Evolutionary conservation across 345 rosid species (phyloP).

Genomic region (Carallia pectinifolia): DNA sequence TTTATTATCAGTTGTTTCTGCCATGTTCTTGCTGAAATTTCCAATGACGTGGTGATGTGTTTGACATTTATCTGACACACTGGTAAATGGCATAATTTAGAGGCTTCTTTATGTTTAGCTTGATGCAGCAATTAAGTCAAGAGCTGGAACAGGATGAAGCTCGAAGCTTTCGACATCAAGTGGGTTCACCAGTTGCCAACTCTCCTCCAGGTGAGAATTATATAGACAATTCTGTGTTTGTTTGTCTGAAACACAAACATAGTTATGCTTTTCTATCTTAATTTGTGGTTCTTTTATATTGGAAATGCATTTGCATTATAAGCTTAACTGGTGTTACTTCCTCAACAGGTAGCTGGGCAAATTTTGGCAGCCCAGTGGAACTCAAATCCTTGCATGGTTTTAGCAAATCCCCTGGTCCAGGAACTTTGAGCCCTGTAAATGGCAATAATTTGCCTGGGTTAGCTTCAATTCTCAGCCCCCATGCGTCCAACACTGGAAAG

Average conservation of each 20-base stretch:
- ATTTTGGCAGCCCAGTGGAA: constrained; percentile 54
- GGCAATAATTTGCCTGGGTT: constrained; percentile 53
- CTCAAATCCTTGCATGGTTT: constrained; percentile 41
- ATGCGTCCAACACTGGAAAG: constrained; percentile 26
- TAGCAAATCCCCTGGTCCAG: constrained; percentile 44
- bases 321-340: constrained; percentile 13
- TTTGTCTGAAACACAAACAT: background rate
- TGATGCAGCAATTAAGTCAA: constrained; percentile 58
- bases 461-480: constrained; percentile 50
- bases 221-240: background rate
- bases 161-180: constrained; percentile 41
- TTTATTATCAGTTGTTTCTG: background rate
- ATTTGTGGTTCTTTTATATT: background rate
- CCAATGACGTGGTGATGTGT: constrained; percentile 1
- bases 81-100: background rate
- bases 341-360: constrained; percentile 53
- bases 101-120: constrained; percentile 31
- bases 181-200: constrained; percentile 51
- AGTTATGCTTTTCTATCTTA: constrained; percentile 19
- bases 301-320: constrained; percentile 9
- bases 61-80: background rate
- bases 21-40: constrained; percentile 1
- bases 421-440: constrained; percentile 45
- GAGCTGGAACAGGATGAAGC: constrained; percentile 67
- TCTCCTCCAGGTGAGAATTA: constrained; percentile 47